Evolutionary conservation across 345 rosid species (phyloP), one percentile per base, ranked within the genome.

Genomic region (Melastoma malabathricum): DNA sequence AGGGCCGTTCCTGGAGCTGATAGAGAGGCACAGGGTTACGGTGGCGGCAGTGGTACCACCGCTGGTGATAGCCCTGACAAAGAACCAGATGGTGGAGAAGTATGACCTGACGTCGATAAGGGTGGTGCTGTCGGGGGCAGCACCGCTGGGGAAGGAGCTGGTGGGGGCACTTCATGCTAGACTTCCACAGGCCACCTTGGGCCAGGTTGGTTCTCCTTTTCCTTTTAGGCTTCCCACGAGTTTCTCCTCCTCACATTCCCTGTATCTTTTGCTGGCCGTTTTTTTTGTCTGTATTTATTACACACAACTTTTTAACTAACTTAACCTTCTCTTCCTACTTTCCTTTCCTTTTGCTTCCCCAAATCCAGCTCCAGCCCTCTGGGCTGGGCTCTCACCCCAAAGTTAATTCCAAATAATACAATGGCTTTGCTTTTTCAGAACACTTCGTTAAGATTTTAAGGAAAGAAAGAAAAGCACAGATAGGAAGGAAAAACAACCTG

Each of bases 31-130:
- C 49, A 72, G 62, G 44, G 89, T 86, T 44, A 69, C 98, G 5
- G 69, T 86, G 27, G 85, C 92, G 0, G 84, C 98, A 2, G 74
- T 90, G 62, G 94, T 90, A 51, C 98, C 98, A 3, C 98, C 98
- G 12, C 59, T 86, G 22, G 96, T 90, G 17, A 62, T 90, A 52
- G 86, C 94, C 7, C 56, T 86, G 2, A 94, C 96, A 1, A 86
- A 86, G 75, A 83, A 78, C 48, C 81, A 94, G 0, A 25, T 74
- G 50, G 94, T 80, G 39, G 84, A 63, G 18, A 64, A 72, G 15
- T 84, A 48, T 55, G 94, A 90, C 50, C 76, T 90, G 15, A 69
- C 77, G 38, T 83, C 96, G 7, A 76, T 86, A 4, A 61, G 94
- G 57, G 49, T 82, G 62, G 83, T 90, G 65, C 81, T 83, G 9